phyloP scores from a whole-genome alignment of 768 basidiomycete genomes.

The Mycena galericulata region DNA sequence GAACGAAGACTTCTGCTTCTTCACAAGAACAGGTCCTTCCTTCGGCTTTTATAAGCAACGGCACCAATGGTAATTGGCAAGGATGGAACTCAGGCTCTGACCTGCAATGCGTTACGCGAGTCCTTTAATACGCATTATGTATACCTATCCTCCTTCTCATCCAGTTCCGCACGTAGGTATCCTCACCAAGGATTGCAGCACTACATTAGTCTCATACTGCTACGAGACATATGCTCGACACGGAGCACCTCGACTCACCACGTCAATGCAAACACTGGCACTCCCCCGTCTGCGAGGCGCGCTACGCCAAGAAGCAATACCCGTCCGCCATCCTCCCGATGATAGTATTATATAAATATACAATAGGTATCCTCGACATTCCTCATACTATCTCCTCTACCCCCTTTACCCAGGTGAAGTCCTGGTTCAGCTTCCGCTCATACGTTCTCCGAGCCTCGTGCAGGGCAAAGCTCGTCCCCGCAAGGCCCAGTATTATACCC shows the following conservation, averaged over 20 bases:
- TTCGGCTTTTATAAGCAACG: slow-evolving; percentile 2
- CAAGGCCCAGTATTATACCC: slow-evolving; percentile 75
- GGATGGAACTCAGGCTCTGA: slow-evolving; percentile 11
- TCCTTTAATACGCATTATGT: background rate
- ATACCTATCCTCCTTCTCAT: background rate
- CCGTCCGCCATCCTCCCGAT: background rate
- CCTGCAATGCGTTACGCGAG: slow-evolving; percentile 18
- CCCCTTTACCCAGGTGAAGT: slow-evolving; percentile 60
- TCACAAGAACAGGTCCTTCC: no score
- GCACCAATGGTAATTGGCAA: slow-evolving; percentile 7
- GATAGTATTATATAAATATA: slow-evolving; percentile 16
- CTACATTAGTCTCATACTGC: slow-evolving; percentile 23
- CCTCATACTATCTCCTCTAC: slow-evolving; percentile 72
- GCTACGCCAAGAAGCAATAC: background rate
- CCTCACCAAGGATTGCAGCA: slow-evolving; percentile 16
- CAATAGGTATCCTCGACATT: slow-evolving; percentile 2
- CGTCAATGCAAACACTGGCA: slow-evolving; percentile 37
- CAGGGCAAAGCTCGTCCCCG: slow-evolving; percentile 68
- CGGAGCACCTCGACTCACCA: slow-evolving; percentile 28
- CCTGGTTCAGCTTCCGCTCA: slow-evolving; percentile 73
- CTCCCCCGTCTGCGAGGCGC: slow-evolving; percentile 13
- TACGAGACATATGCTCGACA: slow-evolving; percentile 36
- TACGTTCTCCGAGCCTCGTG: slow-evolving; percentile 87
- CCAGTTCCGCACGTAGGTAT: background rate
- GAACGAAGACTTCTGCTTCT: no score